phyloP scores from a whole-genome alignment of 2,329 filamentous ascomycete genomes.

The Trichoderma hamatum region DNA sequence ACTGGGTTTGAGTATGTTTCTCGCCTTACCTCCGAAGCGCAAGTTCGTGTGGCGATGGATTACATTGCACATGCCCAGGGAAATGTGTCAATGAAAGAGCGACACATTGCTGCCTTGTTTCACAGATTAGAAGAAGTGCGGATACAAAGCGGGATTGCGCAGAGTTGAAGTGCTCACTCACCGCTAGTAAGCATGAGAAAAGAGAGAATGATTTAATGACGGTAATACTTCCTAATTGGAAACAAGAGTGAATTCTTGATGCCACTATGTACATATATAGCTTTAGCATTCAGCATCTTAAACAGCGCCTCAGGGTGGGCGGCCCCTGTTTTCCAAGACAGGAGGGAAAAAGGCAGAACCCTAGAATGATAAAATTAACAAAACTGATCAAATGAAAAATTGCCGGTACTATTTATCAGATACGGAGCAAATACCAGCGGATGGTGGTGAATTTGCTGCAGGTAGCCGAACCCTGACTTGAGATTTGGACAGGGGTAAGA shows the following conservation, averaged over 20 bases:
- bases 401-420: not conserved
- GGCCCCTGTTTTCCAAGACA: not conserved
- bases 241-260: not conserved
- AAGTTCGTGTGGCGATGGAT: constrained; percentile 66
- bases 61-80: constrained; percentile 51
- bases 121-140: constrained; percentile 26
- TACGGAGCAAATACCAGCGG: not conserved
- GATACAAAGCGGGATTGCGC: constrained; percentile 24
- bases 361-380: not conserved
- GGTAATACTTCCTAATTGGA: not conserved
- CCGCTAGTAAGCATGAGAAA: not conserved
- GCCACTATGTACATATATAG: not conserved
- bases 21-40: constrained; percentile 50
- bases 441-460: constrained; percentile 20
- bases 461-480: constrained; percentile 16
- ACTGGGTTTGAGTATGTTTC: not conserved
- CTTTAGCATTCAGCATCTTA: not conserved
- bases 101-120: constrained; percentile 17
- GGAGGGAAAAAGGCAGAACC: not conserved
- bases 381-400: not conserved
- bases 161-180: constrained; percentile 16
- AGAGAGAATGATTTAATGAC: constrained; percentile 3
- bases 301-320: not conserved
- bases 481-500: constrained; percentile 14
- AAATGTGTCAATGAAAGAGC: constrained; percentile 17